Evolutionary conservation across 257 asterid genomes (phyloP), one percentile per base, ranked within the genome.

Genomic region (Ehretia macrophylla): DNA sequence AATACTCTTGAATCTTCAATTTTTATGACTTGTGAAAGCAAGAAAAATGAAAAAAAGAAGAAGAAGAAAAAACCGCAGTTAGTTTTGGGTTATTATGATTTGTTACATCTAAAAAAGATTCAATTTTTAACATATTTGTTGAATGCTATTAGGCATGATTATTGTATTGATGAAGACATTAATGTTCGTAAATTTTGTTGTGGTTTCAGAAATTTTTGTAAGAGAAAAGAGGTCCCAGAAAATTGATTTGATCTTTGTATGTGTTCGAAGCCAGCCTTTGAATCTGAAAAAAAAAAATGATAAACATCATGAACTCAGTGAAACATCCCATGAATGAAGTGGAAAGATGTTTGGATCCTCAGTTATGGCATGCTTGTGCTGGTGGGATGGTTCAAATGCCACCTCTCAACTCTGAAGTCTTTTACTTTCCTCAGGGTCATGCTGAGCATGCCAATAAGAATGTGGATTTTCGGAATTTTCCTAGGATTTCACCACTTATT

Each of bases 331-430:
- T 81, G 79, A 82, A 73, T 51, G 80, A 73, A 62, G 73, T 51
- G 70, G 86, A 81, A 16, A 85, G 77, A 52, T 54, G 74, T 67
- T 73, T 85, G 84, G 90, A 88, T 63, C 72, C 90, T 1, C 85
- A 85, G 73, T 58, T 88, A 68, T 85, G 96, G 96, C 95, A 85
- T 69, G 96, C 96, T 42, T 88, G 95, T 59, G 96, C 96, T 6
- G 95, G 93, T 27, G 93, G 96, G 11, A 81, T 88, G 96, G 94
- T 85, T 35, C 93, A 82, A 70, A 64, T 85, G 64, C 84, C 94
- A 11, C 74, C 79, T 5, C 51, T 73, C 17, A 81, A 80, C 63
- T 74, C 88, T 1, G 76, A 72, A 55, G 90, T 83, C 12, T 82
- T 75, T 44, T 88, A 88, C 60, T 88, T 88, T 51, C 89, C 95